Evolutionary conservation across 768 basidiomycete species (phyloP), one percentile per base, ranked within the genome.

Genomic region (Leccinum aurantiacum): DNA sequence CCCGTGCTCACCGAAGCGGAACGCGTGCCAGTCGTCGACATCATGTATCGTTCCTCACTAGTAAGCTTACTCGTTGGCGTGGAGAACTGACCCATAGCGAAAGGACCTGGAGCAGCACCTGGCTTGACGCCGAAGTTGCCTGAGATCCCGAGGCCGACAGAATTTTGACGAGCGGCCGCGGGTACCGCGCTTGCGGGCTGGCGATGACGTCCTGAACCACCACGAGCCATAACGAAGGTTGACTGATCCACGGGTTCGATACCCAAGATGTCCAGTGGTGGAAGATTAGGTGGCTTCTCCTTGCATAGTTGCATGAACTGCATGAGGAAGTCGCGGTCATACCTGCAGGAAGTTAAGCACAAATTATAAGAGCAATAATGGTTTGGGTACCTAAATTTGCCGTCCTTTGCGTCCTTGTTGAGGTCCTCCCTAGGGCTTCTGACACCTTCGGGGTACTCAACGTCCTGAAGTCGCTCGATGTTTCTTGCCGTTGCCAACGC

Each of bases 221-320:
- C 82, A 57, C 90, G 87, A 53, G 75, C 74, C 74, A 88, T 82
- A 4, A 68, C 63, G 69, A 80, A 78, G 53, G 78, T 60, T 52
- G 77, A 62, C 67, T 86, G 81, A 67, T 88, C 84, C 27, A 82
- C 79, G 10, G 91, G 89, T 69, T 95, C 93, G 55, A 98, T 84
- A 57, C 96, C 96, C 67, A 98, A 89, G 10, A 89, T 88, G 64
- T 94, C 93, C 57, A 98, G 83, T 61, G 93, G 85, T 44, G 94
- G 93, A 27, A 98, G 87, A 57, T 84, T 81, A 56, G 92, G 93
- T 3, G 97, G 96, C 75, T 95, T 95, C 78, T 98, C 96, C 74
- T 87, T 91, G 82, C 97, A 99, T 61, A 96, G 77, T 24, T 78
- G 76, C 91, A 97, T 95, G 79, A 99, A 99, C 72, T 99, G 96